Conservation (phyloP, 306 rosid species). For the Glycine latifolia region DNA sequence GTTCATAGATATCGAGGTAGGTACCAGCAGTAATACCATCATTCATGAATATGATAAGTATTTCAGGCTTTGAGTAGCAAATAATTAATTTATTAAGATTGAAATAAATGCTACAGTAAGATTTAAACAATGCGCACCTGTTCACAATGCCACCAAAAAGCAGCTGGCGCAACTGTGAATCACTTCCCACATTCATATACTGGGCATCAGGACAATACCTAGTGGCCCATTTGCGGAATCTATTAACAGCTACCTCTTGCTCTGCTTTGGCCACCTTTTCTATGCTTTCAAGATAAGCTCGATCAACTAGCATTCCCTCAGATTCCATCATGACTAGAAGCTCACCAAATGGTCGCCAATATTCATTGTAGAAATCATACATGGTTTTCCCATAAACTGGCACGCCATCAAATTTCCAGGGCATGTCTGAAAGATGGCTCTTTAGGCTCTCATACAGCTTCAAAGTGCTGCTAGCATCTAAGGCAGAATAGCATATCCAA, state of each 20-base stretch:
- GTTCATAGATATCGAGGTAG: constrained; percentile 18
- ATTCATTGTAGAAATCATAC: constrained; percentile 83
- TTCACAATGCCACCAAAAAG: constrained; percentile 86
- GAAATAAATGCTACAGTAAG: constrained; percentile 30
- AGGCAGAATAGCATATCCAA: constrained; percentile 61
- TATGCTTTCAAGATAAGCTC: constrained; percentile 76
- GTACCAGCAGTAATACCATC: background rate
- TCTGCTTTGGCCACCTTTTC: constrained; percentile 90
- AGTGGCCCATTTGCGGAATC: constrained; percentile 93
- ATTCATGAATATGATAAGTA: constrained; percentile 30
- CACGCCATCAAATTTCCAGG: constrained; percentile 60
- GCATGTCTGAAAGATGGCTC: constrained; percentile 53
- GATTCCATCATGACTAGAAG: constrained; percentile 89
- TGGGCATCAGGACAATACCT: constrained; percentile 84
- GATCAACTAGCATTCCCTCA: constrained; percentile 96
- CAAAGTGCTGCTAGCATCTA: constrained; percentile 62
- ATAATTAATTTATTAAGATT: constrained; percentile 7
- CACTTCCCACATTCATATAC: constrained; percentile 96
- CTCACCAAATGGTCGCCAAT: constrained; percentile 95
- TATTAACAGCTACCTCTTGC: constrained; percentile 79
- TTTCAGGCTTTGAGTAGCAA: constrained; percentile 14
- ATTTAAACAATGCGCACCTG: constrained; percentile 58
- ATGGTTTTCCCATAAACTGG: constrained; percentile 58
- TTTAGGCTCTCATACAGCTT: constrained; percentile 57
- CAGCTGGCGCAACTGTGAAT: constrained; percentile 85